Base-by-base conservation (phyloP, 257 asterid species). In the Coffea canephora region DNA sequence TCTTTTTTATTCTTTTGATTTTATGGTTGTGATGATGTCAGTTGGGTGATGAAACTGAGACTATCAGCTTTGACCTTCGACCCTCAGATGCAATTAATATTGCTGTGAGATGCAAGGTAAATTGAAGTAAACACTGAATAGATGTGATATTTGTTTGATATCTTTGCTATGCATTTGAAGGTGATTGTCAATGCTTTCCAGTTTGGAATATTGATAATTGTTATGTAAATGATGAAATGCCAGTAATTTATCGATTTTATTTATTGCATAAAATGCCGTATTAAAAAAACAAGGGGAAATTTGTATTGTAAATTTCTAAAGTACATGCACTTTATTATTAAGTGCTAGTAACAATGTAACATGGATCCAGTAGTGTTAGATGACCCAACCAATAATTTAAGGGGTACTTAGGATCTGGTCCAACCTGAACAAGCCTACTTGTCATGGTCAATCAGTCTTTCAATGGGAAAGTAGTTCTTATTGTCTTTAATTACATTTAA, bases 31-130 rank as follows among this genome's bases (percentile, higher is more conserved):
- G 31, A 70, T 76, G 74, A 59, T 87, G 79, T 82, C 89, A 95
- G 96, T 74, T 84, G 81, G 99, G 85, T 70, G 85, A 95, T 71
- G 97, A 91, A 86, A 89, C 84, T 21, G 97, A 91, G 81, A 80
- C 81, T 81, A 64, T 95, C 73, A 86, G 92, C 88, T 90, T 95
- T 72, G 99, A 95, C 85, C 93, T 95, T 75, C 96, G 98, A 27
- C 99, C 99, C 57, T 96, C 97, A 0, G 99, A 96, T 89, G 99
- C 99, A 79, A 96, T 96, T 77, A 96, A 95, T 86, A 95, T 95
- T 78, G 99, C 97, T 12, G 98, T 95, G 77, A 93, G 94, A 90
- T 93, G 97, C 96, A 92, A 93, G 99, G 99, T 95, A 86, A 64
- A 80, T n/a, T 25, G 21, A 7, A 70, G 49, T 15, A 50, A 45